Base-by-base conservation (phyloP, 2,329 filamentous ascomycete species). In the Elsinoe ampelina region DNA sequence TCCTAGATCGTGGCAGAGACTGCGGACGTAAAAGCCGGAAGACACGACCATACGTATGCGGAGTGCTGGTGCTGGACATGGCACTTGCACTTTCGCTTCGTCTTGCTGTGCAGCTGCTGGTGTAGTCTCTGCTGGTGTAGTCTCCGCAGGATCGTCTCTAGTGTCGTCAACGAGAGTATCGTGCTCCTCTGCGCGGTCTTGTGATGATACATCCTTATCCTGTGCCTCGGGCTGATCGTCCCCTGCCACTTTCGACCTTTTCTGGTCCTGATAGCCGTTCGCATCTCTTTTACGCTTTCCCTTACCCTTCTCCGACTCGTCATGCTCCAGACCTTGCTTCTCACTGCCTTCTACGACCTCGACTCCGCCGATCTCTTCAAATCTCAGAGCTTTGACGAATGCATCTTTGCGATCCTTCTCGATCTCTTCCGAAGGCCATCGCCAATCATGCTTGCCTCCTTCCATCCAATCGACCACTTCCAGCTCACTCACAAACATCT, bases 11-110 rank as follows among this genome's bases (percentile, higher is more conserved):
- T 97, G 90, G 64, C 89, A 91, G 63, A 98, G 83, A 58, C 87
- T 95, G 61, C 93, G 86, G 12, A 98, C 91, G 70, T 98, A 98
- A 77, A 96, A 98, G 38, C 93, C 93, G 0, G 90, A 95, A 1
- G 90, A 90, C 54, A 96, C 92, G 0, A 88, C 95, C 82, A 98
- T 89, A 58, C 87, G 84, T 59, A 98, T 82, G 66, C 82, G 86
- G 50, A 82, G 87, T 0, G 92, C 93, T 1, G 92, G 83, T 1
- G 89, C 67, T n/a, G 64, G 64, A 56, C 68, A 70, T 8, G 63
- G 63, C 19, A 48, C 22, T 41, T 55, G 32, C 15, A n/a, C n/a
- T n/a, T n/a, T n/a, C n/a, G n/a, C n/a, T n/a, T n/a, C n/a, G n/a
- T n/a, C n/a, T 41, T 55, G 32, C 15, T 10, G 38, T 22, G 32